Percentiles rank a stretch among this genome's conserved stretches.
Conservation (phyloP, 768 basidiomycete genomes). For the Boletus rubroflammeus region DNA sequence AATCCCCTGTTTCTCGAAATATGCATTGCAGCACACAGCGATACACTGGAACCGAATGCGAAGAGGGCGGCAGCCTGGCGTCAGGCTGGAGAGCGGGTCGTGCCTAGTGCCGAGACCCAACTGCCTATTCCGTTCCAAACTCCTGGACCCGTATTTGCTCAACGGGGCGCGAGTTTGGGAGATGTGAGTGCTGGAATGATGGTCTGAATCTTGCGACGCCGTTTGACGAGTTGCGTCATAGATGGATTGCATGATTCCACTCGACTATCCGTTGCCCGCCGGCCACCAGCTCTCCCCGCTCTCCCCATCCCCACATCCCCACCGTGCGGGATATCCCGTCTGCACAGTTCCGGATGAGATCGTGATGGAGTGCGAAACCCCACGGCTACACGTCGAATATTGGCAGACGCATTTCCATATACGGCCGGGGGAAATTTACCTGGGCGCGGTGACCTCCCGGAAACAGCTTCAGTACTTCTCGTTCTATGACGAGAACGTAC, state of each 20-base stretch:
- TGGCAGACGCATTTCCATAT: slow-evolving; percentile 20
- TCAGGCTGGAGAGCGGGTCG: not conserved
- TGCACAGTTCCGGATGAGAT: not conserved
- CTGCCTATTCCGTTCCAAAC: not conserved
- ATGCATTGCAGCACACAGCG: not conserved
- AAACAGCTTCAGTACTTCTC: slow-evolving; percentile 33
- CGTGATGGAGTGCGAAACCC: not conserved
- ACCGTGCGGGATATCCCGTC: slow-evolving; percentile 1
- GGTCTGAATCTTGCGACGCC: too few species aligned
- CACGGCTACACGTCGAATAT: slow-evolving; percentile 1
- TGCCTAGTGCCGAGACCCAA: not conserved
- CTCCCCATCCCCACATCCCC: not conserved
- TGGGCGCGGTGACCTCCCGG: slow-evolving; percentile 38
- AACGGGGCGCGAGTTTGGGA: slow-evolving; percentile 16
- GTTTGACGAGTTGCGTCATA: not conserved
- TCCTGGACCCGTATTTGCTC: slow-evolving; percentile 16
- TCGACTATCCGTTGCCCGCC: slow-evolving; percentile 3
- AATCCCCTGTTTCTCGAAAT: not conserved
- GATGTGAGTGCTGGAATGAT: not conserved
- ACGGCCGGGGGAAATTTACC: slow-evolving; percentile 40
- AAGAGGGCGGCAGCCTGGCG: not conserved
- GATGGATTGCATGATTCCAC: slow-evolving; percentile 1
- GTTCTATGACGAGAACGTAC: slow-evolving; percentile 44
- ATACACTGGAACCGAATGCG: not conserved
- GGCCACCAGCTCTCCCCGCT: not conserved